A percentile compares a stretch with the other conserved stretches of the same genome.
Evolutionary conservation across 768 basidiomycete genomes (phyloP).

Genomic region (Coprinopsis cinerea): DNA sequence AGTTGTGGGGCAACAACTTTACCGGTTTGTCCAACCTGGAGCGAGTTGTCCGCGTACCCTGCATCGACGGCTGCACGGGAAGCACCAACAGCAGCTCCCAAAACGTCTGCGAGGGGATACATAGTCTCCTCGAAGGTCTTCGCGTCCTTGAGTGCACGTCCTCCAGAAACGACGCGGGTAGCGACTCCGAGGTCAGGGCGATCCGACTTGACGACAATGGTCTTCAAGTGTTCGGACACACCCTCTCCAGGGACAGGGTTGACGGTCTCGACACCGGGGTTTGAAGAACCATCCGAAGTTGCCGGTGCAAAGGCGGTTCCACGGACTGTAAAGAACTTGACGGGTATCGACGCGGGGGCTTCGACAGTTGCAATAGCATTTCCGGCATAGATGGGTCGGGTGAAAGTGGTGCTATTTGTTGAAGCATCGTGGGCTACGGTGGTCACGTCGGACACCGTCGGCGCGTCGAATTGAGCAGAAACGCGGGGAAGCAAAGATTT

Average conservation of each 20-base stretch:
- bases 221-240: slow-evolving; percentile 59
- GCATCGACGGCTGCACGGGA: slow-evolving; percentile 97
- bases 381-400: slow-evolving; percentile 95
- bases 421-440: slow-evolving; percentile 68
- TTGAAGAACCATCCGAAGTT: slow-evolving; percentile 39
- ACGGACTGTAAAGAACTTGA: slow-evolving; percentile 95
- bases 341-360: slow-evolving; percentile 63
- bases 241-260: slow-evolving; percentile 62
- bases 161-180: slow-evolving; percentile 86
- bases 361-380: slow-evolving; percentile 94
- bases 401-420: slow-evolving; percentile 76
- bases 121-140: slow-evolving; percentile 86
- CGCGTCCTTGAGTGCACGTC: slow-evolving; percentile 89
- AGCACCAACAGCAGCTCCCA: slow-evolving; percentile 97
- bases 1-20: slow-evolving; percentile 97
- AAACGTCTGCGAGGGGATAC: slow-evolving; percentile 86
- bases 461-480: slow-evolving; percentile 82
- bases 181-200: slow-evolving; percentile 90
- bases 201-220: slow-evolving; percentile 81
- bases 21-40: slow-evolving; percentile 99
- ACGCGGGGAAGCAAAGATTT: slow-evolving; percentile 93
- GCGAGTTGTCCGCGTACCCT: slow-evolving; percentile 94
- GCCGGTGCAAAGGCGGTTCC: slow-evolving; percentile 84
- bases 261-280: slow-evolving; percentile 55
- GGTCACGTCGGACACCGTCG: slow-evolving; percentile 88